These are phyloP conservation scores for Lyophyllum semitale DNA, from an alignment of 768 basidiomycete species.

Conservation along the genomic window DNA sequence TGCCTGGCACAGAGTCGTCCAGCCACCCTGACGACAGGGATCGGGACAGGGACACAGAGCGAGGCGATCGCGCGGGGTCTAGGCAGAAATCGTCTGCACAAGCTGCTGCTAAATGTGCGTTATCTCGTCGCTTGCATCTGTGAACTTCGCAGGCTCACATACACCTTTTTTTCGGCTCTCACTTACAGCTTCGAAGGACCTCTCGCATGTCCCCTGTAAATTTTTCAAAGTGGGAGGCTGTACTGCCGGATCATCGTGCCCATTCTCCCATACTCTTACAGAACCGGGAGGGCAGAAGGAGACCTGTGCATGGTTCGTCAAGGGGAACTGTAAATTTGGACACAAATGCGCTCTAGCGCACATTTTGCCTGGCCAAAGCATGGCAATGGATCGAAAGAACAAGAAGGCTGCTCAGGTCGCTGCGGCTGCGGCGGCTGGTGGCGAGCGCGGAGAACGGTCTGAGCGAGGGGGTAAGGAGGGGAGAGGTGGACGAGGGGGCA, in stretches of 20 bases:
- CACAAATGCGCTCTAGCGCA: constrained; percentile 93
- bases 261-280: constrained; percentile 82
- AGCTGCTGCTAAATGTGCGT: constrained; percentile 22
- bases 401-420: constrained; percentile 86
- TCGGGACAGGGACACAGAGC: constrained; percentile 20
- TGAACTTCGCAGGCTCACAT: background rate
- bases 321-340: constrained; percentile 79
- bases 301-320: constrained; percentile 87
- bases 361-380: constrained; percentile 88
- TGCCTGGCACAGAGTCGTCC: constrained; percentile 21
- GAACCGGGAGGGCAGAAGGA: constrained; percentile 83
- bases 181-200: constrained; percentile 65
- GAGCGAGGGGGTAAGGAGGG: constrained; percentile 24
- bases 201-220: constrained; percentile 96
- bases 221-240: constrained; percentile 95
- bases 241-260: constrained; percentile 91
- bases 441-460: constrained; percentile 29
- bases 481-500: constrained; percentile 36
- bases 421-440: constrained; percentile 44
- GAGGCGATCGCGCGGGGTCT: constrained; percentile 18
- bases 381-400: constrained; percentile 97
- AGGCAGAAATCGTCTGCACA: constrained; percentile 20
- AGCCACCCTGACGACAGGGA: constrained; percentile 22
- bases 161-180: constrained; percentile 10
- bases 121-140: background rate